These are phyloP conservation scores for Phyllosticta paracitricarpa DNA, from an alignment of 2,329 filamentous ascomycete genomes.

Conservation along the genomic window DNA sequence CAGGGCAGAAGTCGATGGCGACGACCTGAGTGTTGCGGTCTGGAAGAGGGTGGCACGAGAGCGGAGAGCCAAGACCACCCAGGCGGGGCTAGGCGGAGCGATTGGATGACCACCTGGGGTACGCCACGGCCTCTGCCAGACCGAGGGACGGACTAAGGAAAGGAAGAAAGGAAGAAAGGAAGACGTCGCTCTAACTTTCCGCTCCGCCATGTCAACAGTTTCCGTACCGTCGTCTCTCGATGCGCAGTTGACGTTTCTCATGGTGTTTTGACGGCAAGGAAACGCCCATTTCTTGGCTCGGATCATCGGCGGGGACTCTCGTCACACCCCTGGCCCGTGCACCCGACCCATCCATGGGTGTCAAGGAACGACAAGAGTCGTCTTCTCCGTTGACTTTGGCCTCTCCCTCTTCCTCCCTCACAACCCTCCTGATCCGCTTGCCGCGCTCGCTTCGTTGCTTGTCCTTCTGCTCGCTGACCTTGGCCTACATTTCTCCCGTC, in stretches of 20 bases:
- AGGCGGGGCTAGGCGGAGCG: not conserved
- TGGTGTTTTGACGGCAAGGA: too few species aligned
- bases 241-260: too few species aligned
- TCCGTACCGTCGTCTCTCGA: too few species aligned
- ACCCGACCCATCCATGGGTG: not conserved
- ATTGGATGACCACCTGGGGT: not conserved
- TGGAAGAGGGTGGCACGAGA: not conserved
- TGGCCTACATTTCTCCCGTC: not conserved
- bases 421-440: not conserved
- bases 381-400: not conserved
- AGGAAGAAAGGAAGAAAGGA: too few species aligned
- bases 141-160: not conserved
- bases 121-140: not conserved
- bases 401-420: not conserved
- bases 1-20: not conserved
- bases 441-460: not conserved
- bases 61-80: not conserved
- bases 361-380: not conserved
- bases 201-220: not conserved
- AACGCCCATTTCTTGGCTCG: too few species aligned
- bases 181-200: not conserved
- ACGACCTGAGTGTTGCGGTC: not conserved
- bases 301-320: too few species aligned
- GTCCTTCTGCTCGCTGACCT: not conserved
- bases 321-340: not conserved